A percentile compares a stretch with the other conserved stretches of the same genome.
phyloP scores from a whole-genome alignment of 805 yeast species.

The Saccharomycopsis javanensis region DNA sequence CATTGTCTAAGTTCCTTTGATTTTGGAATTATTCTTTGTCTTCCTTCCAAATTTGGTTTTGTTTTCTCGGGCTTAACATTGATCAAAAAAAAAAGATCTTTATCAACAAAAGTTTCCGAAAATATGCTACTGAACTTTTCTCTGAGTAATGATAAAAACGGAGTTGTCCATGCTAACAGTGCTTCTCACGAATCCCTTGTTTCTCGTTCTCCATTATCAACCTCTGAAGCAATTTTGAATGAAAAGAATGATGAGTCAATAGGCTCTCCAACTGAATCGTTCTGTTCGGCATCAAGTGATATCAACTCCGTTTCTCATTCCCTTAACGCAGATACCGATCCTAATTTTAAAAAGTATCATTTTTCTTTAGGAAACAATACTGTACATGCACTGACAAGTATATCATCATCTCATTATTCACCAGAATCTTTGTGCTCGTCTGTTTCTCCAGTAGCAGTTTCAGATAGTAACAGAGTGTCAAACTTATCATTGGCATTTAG shows the following conservation, averaged over 20 bases:
- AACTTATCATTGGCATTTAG: conserved; percentile 15
- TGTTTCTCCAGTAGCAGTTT: neutral
- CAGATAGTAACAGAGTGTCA: conserved; percentile 1
- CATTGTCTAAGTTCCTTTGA: too few species aligned
- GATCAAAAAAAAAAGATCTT: too few species aligned
- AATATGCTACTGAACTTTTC: neutral
- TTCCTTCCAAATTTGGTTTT: too few species aligned
- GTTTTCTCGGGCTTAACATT: neutral
- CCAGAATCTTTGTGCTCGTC: neutral
- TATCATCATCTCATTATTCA: neutral
- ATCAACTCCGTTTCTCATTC: neutral
- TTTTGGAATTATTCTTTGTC: too few species aligned
- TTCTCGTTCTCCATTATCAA: neutral
- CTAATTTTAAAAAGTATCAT: neutral
- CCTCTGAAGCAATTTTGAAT: neutral
- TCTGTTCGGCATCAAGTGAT: conserved; percentile 12
- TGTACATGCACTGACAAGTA: neutral
- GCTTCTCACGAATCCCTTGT: neutral
- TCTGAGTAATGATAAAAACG: neutral
- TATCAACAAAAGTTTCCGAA: neutral
- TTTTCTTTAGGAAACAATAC: neutral
- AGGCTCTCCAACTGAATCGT: conserved; percentile 12
- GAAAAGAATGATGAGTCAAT: neutral
- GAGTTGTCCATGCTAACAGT: neutral
- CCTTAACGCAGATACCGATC: neutral